Percentiles rank a stretch among this genome's conserved stretches.
Conservation (phyloP, 805 yeast genomes). For the Pichia kluyveri region DNA sequence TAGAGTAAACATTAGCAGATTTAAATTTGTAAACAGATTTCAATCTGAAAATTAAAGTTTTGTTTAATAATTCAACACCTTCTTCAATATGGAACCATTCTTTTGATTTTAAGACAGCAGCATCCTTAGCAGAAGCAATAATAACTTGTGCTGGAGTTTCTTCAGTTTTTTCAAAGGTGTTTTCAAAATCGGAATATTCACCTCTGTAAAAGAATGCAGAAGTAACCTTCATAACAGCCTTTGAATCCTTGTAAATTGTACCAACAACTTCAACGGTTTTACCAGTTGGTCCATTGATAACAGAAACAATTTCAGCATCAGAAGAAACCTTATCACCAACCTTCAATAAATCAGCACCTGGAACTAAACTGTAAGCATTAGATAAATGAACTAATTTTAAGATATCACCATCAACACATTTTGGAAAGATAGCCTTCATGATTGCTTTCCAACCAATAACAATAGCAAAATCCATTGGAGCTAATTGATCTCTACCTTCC, state of each 20-base stretch:
- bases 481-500: constrained; percentile 73
- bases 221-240: constrained; percentile 85
- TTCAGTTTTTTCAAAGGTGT: constrained; percentile 80
- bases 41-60: constrained; percentile 82
- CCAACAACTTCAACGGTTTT: constrained; percentile 95
- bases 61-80: constrained; percentile 60
- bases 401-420: constrained; percentile 91
- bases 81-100: constrained; percentile 93
- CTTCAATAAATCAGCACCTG: constrained; percentile 84
- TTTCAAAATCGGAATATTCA: constrained; percentile 73
- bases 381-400: constrained; percentile 90
- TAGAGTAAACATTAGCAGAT: constrained; percentile 63
- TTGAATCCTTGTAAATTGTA: constrained; percentile 63
- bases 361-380: constrained; percentile 86
- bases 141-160: constrained; percentile 83
- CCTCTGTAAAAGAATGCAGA: constrained; percentile 98
- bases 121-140: constrained; percentile 71
- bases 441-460: constrained; percentile 98
- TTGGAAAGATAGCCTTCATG: constrained; percentile 96
- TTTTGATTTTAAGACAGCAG: constrained; percentile 87
- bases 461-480: constrained; percentile 99
- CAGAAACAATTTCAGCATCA: constrained; percentile 78
- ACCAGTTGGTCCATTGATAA: constrained; percentile 85
- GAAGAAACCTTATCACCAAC: constrained; percentile 82
- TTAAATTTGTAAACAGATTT: constrained; percentile 78